phyloP scores from a whole-genome alignment of 441 rosid species.

The Brassica hybrid region DNA sequence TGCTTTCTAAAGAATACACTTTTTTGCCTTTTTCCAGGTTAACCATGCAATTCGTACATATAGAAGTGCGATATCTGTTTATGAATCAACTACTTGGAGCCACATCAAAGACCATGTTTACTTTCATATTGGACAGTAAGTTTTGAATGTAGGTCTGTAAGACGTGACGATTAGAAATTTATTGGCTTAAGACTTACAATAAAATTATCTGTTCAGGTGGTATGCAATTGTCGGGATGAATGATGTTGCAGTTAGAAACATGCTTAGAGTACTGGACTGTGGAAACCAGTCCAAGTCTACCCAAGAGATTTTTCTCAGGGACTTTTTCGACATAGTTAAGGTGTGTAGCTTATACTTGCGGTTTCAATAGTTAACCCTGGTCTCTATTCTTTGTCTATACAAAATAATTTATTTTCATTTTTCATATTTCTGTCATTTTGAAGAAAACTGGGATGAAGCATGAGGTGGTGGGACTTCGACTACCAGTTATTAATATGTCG shows the following conservation, averaged over 20 bases:
- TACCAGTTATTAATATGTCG: conserved; percentile 79
- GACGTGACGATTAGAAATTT: conserved; percentile 30
- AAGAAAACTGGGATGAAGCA: conserved; percentile 90
- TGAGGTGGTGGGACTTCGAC: conserved; percentile 75
- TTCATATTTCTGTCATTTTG: conserved; percentile 40
- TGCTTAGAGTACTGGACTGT: conserved; percentile 89
- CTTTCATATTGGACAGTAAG: conserved; percentile 98
- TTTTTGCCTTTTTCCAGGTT: conserved; percentile 56
- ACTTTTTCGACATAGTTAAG: conserved; percentile 89
- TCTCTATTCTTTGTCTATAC: conserved; percentile 18
- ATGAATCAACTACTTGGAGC: conserved; percentile 87
- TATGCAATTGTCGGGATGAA: conserved; percentile 90
- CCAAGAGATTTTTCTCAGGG: conserved; percentile 87
- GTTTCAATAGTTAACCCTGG: conserved; percentile 21
- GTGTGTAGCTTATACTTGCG: conserved; percentile 33
- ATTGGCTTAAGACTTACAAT: conserved; percentile 32
- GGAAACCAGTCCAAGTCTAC: conserved; percentile 88
- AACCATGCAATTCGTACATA: conserved; percentile 97
- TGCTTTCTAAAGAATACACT: conserved; percentile 36
- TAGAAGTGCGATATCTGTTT: conserved; percentile 84
- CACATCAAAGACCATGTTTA: conserved; percentile 95
- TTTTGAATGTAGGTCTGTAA: conserved; percentile 37
- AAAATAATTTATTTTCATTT: conserved; percentile 2
- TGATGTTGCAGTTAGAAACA: conserved; percentile 83
- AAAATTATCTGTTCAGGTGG: conserved; percentile 67